Evolutionary conservation across 2,329 filamentous ascomycete genomes (phyloP), one percentile per base, ranked within the genome.

Genomic region (Scedosporium aurantiacum): DNA sequence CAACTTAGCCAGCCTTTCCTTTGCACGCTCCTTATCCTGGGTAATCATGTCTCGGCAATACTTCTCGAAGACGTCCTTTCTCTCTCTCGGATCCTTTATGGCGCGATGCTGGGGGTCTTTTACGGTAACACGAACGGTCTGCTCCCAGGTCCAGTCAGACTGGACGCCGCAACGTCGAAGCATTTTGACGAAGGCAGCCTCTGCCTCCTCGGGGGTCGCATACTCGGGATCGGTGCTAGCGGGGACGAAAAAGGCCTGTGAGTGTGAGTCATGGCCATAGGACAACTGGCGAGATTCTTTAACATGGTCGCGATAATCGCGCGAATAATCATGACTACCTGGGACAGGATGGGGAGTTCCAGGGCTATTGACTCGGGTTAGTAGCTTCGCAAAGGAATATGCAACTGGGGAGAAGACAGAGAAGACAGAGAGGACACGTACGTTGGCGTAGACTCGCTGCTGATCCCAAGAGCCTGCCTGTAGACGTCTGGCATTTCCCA

Each of bases 401-500:
- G 37, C n/a, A n/a, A 25, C 14, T 21, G 25, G 40, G 60, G 57
- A 27, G 37, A 28, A 55, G 25, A 57, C 16, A 10, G 56, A 5
- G 21, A 18, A 25, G 43, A 21, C 5, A 27, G 52, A 16, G 5
- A 28, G 21, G 40, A 37, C 52, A 67, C 76, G 68, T 70, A 79
- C 75, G 70, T 71, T 61, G 80, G 75, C 28, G 77, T 75, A 12
- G 79, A 73, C 14, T 76, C 73, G 55, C 70, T 72, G 47, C 79
- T 78, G 65, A 84, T 82, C 59, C 86, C 86, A 62, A 92, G 78
- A 63, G 90, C 89, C 67, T 82, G 81, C 70, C 89, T 91, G 75
- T 92, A 92, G 64, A 78, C 84, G 61, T 91, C 89, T 61, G 94
- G 94, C 82, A 96, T 92, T 69, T 92, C 88, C 94, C 94, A 99